These are phyloP conservation scores for Trichoderma asperellum DNA, from an alignment of 2,329 filamentous ascomycete genomes.

Conservation along the genomic window DNA sequence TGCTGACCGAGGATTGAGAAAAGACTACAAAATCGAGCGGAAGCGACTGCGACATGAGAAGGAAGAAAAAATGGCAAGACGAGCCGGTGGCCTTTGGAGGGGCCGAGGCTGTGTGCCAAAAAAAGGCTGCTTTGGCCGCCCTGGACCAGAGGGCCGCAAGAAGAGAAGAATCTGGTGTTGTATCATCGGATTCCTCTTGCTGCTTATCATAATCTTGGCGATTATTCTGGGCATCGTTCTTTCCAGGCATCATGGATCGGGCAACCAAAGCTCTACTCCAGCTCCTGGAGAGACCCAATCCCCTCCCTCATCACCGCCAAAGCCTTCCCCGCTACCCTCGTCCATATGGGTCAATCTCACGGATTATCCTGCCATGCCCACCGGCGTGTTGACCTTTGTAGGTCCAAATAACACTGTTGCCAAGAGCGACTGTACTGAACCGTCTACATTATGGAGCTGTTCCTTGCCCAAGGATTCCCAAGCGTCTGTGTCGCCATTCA, in stretches of 20 bases:
- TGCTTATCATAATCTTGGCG: constrained; percentile 57
- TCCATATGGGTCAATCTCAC: constrained; percentile 81
- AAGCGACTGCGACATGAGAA: constrained; percentile 64
- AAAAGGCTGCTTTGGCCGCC: constrained; percentile 62
- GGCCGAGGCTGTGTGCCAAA: constrained; percentile 66
- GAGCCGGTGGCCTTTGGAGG: constrained; percentile 65
- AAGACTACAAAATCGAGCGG: constrained; percentile 52
- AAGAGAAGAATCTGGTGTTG: constrained; percentile 63
- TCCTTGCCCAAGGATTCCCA: constrained; percentile 79
- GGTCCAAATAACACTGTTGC: constrained; percentile 68
- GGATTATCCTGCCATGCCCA: constrained; percentile 83
- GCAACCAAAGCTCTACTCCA: constrained; percentile 23
- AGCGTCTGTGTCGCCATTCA: constrained; percentile 62
- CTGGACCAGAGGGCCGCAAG: constrained; percentile 65
- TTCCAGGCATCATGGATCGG: constrained; percentile 35
- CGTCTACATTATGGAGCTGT: constrained; percentile 83
- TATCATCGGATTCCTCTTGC: constrained; percentile 55
- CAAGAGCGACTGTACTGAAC: constrained; percentile 71
- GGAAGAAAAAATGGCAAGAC: constrained; percentile 64
- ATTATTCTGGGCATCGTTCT: constrained; percentile 63
- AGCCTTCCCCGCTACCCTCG: neutral
- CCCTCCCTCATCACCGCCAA: neutral
- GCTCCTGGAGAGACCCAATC: neutral
- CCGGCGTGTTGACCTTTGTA: constrained; percentile 77
- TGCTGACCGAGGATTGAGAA: constrained; percentile 46